Base-by-base conservation (phyloP, 2,329 filamentous ascomycete species). In the Arthrobotrys entomopaga region DNA sequence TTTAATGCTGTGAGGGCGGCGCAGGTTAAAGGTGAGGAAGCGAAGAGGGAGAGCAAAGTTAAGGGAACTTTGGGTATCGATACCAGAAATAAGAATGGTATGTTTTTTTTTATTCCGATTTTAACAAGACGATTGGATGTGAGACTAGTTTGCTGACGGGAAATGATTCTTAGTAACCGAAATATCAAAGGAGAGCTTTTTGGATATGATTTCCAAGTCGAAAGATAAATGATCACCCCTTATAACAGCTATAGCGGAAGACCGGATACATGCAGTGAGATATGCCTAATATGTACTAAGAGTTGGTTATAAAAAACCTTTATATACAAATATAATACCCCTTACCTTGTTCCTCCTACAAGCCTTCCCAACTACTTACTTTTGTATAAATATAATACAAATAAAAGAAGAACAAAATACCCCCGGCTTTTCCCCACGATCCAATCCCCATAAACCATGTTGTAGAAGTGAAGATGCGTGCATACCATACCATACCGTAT, bases 111-210 rank as follows among this genome's bases (percentile, higher is more conserved):
- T n/a, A n/a, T n/a, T 60, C 7, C 40, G 11, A 13, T 13, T 43
- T 43, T 43, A 8, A 16, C 46, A 19, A n/a, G 3, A 49, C 2
- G 13, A 13, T 10, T 49, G 11, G 46, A 2, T 4, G 2, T n/a
- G 15, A 49, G 4, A 43, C 40, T 4, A 54, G 48, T 26, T n/a
- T n/a, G 15, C 6, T 19, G 7, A 52, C 67, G 60, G 50, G 65
- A 42, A 13, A n/a, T 11, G 10, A 19, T 1, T 13, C 10, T 11
- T 19, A 78, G 85, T 96, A 60, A 95, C 92, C 77, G 93, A 98
- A 85, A 95, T 99, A 89, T 96, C 91, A 81, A 96, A 96, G 84
- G 91, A 97, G 83, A 93, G 94, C 0, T 99, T 98, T 83, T 82
- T 99, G 81, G 94, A 98, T 75, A 83, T 98, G 81, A 97, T 99